Evolutionary conservation across 257 asterid genomes (phyloP).

Genomic region (Cruciata laevipes): DNA sequence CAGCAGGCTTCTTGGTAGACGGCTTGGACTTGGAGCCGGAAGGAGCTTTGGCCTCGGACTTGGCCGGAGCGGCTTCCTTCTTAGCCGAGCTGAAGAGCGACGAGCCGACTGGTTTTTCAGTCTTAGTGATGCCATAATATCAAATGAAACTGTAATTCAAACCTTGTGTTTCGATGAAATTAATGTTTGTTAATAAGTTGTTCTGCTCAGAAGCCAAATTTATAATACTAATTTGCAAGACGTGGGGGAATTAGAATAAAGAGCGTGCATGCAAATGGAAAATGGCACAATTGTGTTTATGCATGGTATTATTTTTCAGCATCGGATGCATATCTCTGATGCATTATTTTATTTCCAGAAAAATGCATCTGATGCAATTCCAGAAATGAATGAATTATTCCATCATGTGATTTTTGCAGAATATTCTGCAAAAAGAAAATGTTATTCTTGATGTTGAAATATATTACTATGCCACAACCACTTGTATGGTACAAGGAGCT

Average conservation of each 20-base stretch:
- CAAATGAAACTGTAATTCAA: background rate
- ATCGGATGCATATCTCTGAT: conserved; percentile 2
- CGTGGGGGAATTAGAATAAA: conserved; percentile 10
- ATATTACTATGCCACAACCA: background rate
- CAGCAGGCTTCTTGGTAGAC: conserved; percentile 3
- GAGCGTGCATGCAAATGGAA: background rate
- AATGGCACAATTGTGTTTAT: conserved; percentile 4
- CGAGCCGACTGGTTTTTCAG: conserved; percentile 15
- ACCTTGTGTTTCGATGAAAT: background rate
- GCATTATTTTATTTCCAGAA: too few relatives aligned
- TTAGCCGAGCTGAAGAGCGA: conserved; percentile 7
- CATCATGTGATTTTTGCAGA: background rate
- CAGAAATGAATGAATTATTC: background rate
- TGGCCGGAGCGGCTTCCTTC: conserved; percentile 9
- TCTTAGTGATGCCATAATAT: conserved; percentile 10
- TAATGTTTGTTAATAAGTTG: background rate
- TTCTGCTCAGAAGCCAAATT: background rate
- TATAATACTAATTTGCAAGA: background rate
- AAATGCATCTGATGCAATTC: too few relatives aligned
- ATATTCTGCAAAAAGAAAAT: background rate
- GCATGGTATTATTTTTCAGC: background rate
- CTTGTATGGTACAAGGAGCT: too few relatives aligned
- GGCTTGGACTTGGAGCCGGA: conserved; percentile 9
- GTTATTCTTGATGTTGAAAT: conserved; percentile 5
- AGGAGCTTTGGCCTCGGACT: conserved; percentile 9